These are phyloP conservation scores for Exobasidium cylindrosporum DNA, from an alignment of 1,284 basidiomycete genomes.

Conservation along the genomic window DNA sequence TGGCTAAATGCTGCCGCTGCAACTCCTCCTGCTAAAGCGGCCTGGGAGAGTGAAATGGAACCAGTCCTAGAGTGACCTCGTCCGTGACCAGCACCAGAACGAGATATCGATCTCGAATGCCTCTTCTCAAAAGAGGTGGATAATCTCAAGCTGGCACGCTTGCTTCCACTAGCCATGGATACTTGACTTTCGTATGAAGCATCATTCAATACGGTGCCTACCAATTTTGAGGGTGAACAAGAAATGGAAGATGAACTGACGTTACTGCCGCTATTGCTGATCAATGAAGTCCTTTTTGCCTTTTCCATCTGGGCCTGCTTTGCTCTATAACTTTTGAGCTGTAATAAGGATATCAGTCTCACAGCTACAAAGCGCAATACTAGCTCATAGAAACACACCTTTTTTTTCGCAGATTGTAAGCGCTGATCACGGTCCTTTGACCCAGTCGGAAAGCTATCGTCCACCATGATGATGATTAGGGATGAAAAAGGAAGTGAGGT, in stretches of 20 bases:
- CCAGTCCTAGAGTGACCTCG: constrained; percentile 38
- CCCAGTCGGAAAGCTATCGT: too few relatives aligned
- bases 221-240: constrained; percentile 7
- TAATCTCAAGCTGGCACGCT: neutral
- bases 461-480: constrained; percentile 2
- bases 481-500: neutral
- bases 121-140: neutral
- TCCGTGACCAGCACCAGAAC: constrained; percentile 24
- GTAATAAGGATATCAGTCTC: constrained; percentile 3
- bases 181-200: constrained; percentile 22
- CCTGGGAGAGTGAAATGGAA: constrained; percentile 37
- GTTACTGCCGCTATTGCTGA: constrained; percentile 11
- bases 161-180: neutral
- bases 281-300: constrained; percentile 21
- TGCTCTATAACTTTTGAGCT: constrained; percentile 47
- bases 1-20: constrained; percentile 1
- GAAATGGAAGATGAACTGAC: constrained; percentile 10
- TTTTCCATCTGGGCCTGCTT: constrained; percentile 43
- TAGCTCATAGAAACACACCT: constrained; percentile 20
- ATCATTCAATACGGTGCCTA: constrained; percentile 13
- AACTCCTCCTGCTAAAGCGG: constrained; percentile 9
- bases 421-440: constrained; percentile 29
- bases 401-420: constrained; percentile 45
- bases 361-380: neutral
- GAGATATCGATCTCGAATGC: constrained; percentile 24